phyloP scores from a whole-genome alignment of 2,329 filamentous ascomycete genomes.

The Exserohilum turcica region DNA sequence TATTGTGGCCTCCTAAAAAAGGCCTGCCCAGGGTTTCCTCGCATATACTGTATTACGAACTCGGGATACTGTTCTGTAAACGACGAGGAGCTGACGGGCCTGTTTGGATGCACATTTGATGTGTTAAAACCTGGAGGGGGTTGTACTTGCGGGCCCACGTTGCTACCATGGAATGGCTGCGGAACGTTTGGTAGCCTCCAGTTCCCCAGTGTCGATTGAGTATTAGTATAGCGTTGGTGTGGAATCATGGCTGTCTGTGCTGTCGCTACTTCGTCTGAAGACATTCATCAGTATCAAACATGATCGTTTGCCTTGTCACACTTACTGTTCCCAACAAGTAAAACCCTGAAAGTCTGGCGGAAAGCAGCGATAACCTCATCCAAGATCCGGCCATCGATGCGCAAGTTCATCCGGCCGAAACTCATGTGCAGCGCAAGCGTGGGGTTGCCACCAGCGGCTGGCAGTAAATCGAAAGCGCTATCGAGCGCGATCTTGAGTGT shows the following conservation, averaged over 20 bases:
- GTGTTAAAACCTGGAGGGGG: too few species aligned
- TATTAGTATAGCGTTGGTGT: background rate
- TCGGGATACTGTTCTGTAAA: too few species aligned
- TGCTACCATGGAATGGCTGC: too few species aligned
- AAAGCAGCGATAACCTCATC: background rate
- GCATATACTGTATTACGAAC: too few species aligned
- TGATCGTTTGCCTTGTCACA: background rate
- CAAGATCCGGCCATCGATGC: background rate
- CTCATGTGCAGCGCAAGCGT: slow-evolving; percentile 1
- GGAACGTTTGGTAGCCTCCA: too few species aligned
- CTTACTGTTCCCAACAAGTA: background rate
- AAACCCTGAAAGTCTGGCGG: background rate
- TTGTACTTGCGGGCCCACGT: too few species aligned
- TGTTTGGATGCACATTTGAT: too few species aligned
- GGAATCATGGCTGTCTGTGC: background rate
- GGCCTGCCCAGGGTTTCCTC: background rate
- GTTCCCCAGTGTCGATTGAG: background rate
- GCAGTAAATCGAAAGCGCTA: slow-evolving; percentile 1
- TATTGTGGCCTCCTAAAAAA: background rate
- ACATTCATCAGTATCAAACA: background rate
- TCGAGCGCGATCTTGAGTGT: slow-evolving; percentile 1
- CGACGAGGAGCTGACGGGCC: too few species aligned
- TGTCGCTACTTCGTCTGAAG: background rate
- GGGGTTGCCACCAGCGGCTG: background rate
- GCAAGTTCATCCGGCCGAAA: background rate